A percentile compares a stretch with the other conserved stretches of the same genome.
Evolutionary conservation across 2,329 filamentous ascomycete species (phyloP).

Genomic region (Colletotrichum tamarilloi): DNA sequence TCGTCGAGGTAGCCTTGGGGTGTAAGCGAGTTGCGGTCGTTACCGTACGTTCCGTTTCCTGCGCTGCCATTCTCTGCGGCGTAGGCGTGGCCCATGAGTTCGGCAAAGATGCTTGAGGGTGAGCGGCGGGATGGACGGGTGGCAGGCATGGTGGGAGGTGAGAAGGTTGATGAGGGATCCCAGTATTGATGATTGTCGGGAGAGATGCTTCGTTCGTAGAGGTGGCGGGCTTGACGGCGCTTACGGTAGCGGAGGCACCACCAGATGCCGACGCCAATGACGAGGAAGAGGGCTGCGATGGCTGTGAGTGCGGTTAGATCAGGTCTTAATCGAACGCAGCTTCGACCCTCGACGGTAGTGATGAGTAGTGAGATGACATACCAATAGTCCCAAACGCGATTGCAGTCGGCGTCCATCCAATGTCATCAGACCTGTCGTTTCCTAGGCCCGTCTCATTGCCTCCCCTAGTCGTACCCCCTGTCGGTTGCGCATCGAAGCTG

Average conservation of each 20-base stretch:
- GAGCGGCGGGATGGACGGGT: conserved; percentile 8
- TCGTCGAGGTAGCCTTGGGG: conserved; percentile 36
- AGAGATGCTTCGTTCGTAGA: conserved; percentile 3
- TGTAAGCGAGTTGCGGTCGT: conserved; percentile 17
- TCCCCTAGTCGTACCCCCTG: background rate
- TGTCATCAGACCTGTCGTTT: background rate
- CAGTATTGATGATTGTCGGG: conserved; percentile 3
- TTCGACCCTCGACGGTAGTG: background rate
- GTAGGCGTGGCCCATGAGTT: conserved; percentile 39
- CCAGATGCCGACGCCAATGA: conserved; percentile 29
- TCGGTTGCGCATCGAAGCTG: background rate
- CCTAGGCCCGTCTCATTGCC: conserved; percentile 22
- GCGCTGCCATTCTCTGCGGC: conserved; percentile 37
- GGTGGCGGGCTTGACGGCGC: conserved; percentile 8
- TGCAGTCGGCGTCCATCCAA: conserved; percentile 29
- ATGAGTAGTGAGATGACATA: background rate
- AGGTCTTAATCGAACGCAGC: too few relatives aligned
- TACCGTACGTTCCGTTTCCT: background rate
- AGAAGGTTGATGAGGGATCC: conserved; percentile 21
- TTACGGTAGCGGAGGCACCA: conserved; percentile 30
- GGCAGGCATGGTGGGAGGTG: conserved; percentile 8
- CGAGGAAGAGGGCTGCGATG: conserved; percentile 25
- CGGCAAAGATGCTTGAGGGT: conserved; percentile 37
- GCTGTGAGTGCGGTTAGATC: conserved; percentile 1
- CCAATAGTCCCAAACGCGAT: conserved; percentile 35